Conservation (phyloP, 495 filamentous ascomycete genomes). For the Penicillium parvum region DNA sequence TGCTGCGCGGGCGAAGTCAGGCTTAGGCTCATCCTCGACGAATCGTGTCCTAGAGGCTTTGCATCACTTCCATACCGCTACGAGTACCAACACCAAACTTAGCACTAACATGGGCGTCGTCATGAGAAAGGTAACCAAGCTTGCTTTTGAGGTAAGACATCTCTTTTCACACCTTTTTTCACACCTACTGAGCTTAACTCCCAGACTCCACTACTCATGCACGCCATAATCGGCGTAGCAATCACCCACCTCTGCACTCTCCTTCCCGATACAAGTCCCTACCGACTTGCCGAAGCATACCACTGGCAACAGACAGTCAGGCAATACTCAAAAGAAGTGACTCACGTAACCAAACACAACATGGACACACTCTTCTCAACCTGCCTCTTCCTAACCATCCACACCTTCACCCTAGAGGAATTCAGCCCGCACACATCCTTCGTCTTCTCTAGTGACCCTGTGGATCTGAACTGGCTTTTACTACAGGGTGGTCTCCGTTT, state of each 20-base stretch:
- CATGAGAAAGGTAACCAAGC: constrained; percentile 29
- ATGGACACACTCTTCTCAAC: constrained; percentile 43
- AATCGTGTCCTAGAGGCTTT: constrained; percentile 19
- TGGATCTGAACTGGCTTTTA: constrained; percentile 39
- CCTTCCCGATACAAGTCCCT: constrained; percentile 22
- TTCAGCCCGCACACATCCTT: constrained; percentile 39
- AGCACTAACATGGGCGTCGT: constrained; percentile 22
- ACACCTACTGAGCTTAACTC: too few species aligned
- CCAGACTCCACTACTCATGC: constrained; percentile 47
- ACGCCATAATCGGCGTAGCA: constrained; percentile 39
- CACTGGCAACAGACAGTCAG: constrained; percentile 42
- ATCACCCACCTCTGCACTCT: constrained; percentile 37
- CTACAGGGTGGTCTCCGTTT: constrained; percentile 40
- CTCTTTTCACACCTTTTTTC: too few species aligned
- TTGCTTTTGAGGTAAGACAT: constrained; percentile 36
- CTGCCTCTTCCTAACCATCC: constrained; percentile 38
- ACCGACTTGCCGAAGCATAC: constrained; percentile 36
- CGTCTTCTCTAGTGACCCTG: constrained; percentile 34
- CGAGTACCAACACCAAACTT: constrained; percentile 21
- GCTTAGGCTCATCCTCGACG: neutral
- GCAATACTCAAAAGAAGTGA: constrained; percentile 34
- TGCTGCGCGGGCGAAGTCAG: neutral
- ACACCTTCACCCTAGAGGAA: constrained; percentile 34
- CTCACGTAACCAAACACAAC: constrained; percentile 28
- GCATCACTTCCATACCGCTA: constrained; percentile 33